Conservation (phyloP, 805 yeast genomes). For the Kodamaea fukazawae region DNA sequence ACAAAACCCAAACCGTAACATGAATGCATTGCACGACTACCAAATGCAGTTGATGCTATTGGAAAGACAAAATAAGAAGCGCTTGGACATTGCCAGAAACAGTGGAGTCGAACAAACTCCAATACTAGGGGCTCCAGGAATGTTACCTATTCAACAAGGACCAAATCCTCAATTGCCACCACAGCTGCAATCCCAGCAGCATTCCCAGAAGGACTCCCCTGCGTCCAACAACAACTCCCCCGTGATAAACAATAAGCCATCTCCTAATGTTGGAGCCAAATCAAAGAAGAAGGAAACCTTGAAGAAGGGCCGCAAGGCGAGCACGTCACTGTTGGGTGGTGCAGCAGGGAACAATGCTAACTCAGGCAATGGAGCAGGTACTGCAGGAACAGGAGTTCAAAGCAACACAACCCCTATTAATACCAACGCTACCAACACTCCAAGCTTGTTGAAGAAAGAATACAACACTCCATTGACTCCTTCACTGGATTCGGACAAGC, state of each 20-base stretch:
- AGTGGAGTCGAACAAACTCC: conserved; percentile 18
- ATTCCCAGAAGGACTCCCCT: conserved; percentile 20
- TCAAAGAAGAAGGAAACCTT: conserved; percentile 28
- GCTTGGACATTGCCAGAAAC: conserved; percentile 53
- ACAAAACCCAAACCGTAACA: conserved; percentile 24
- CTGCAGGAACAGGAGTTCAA: conserved; percentile 5
- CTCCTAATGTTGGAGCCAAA: conserved; percentile 24
- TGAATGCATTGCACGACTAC: conserved; percentile 72
- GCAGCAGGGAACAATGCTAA: conserved; percentile 6
- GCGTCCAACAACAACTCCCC: conserved; percentile 33
- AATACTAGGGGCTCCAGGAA: conserved; percentile 12
- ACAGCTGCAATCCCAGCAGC: conserved; percentile 13
- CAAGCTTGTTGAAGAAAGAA: conserved; percentile 33
- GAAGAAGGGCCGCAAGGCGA: conserved; percentile 35
- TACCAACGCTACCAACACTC: conserved; percentile 17
- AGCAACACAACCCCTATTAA: conserved; percentile 10
- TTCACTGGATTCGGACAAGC: conserved; percentile 33
- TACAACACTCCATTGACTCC: conserved; percentile 41
- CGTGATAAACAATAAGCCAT: conserved; percentile 30
- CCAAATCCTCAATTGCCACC: conserved; percentile 5
- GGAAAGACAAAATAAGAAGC: conserved; percentile 72
- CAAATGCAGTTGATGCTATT: conserved; percentile 74
- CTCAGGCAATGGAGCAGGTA: conserved; percentile 15
- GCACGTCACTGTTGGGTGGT: conserved; percentile 15
- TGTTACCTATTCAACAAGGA: conserved; percentile 23